Evolutionary conservation across 2,329 filamentous ascomycete genomes (phyloP), one percentile per base, ranked within the genome.

Genomic region (Ophiostoma perfectum): DNA sequence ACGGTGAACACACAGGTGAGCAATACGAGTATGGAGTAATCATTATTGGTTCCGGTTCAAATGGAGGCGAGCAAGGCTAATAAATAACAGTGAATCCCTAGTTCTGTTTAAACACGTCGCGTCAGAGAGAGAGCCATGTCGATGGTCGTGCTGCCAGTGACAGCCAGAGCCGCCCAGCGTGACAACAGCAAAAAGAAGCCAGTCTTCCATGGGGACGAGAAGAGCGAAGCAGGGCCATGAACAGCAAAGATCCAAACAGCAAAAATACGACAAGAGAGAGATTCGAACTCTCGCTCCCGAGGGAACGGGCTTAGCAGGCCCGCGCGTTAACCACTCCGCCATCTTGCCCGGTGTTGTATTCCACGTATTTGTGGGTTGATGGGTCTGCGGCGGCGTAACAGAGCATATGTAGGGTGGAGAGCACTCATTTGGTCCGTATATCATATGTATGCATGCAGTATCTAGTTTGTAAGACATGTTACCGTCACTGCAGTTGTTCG

Each of bases 281-380:
- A 64, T 64, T 64, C 63, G 63, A 64, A 64, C 63, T 64, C 63
- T 64, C 63, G 63, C 63, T 64, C 63, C 63, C 63, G 63, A 64
- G 63, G 63, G 63, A 64, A 64, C 63, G 63, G 63, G 63, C 63
- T 64, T 64, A 64, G 63, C 63, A 64, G 63, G 63, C 63, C 63
- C 63, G 63, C 63, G 63, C 63, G 63, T 64, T 64, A 64, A 64
- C 63, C 63, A 64, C 63, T 64, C 63, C 63, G 63, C 63, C 63
- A 65, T 63, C 39, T 63, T 63, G 60, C 60, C 60, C 6, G 55
- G 55, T 60, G 39, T 58, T 3, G 18, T 38, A 63, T 63, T n/a
- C 38, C 16, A 18, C 60, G 39, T 16, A 16, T n/a, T 63, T 42
- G 60, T 62, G 36, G 36, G 58, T 18, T 42, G 60, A 63, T 63